phyloP scores from a whole-genome alignment of 805 yeast species.

The Candida incommunis region DNA sequence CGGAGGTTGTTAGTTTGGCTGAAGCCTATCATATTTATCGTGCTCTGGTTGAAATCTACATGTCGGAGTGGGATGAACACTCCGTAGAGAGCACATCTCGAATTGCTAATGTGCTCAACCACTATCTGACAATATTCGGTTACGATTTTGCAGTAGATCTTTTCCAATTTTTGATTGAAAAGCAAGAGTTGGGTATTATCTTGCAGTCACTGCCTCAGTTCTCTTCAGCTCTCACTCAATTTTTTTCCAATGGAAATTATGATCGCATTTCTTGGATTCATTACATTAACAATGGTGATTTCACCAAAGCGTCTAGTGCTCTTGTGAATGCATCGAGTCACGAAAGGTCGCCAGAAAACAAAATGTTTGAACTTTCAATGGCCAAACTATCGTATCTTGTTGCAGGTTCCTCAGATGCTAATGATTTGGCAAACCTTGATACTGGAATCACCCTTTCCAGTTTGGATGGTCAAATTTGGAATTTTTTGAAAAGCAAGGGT shows the following conservation, averaged over 20 bases:
- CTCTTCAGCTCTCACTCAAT: slow-evolving; percentile 33
- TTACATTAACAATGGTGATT: slow-evolving; percentile 39
- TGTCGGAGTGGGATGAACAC: slow-evolving; percentile 22
- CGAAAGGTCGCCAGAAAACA: slow-evolving; percentile 15
- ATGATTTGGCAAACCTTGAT: not conserved
- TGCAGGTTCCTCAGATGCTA: slow-evolving; percentile 5
- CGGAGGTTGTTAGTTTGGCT: slow-evolving; percentile 44
- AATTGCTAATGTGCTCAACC: slow-evolving; percentile 9
- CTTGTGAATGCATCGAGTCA: slow-evolving; percentile 24
- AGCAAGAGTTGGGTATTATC: slow-evolving; percentile 37
- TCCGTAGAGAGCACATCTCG: slow-evolving; percentile 2
- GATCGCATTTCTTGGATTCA: slow-evolving; percentile 56
- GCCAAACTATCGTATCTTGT: slow-evolving; percentile 51
- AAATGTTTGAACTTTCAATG: slow-evolving; percentile 41
- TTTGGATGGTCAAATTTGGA: not conserved
- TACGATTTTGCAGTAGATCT: slow-evolving; percentile 54
- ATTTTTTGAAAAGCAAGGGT: not conserved
- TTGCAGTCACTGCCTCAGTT: slow-evolving; percentile 44
- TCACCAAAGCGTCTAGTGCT: slow-evolving; percentile 33
- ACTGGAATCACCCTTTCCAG: not conserved
- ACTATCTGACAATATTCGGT: slow-evolving; percentile 47
- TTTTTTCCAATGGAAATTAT: slow-evolving; percentile 28
- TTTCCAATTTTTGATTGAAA: slow-evolving; percentile 41
- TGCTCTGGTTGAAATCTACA: slow-evolving; percentile 41
- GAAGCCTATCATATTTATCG: slow-evolving; percentile 53